Base-by-base conservation (phyloP, 2,329 filamentous ascomycete genomes). In the Curvularia sp. region DNA sequence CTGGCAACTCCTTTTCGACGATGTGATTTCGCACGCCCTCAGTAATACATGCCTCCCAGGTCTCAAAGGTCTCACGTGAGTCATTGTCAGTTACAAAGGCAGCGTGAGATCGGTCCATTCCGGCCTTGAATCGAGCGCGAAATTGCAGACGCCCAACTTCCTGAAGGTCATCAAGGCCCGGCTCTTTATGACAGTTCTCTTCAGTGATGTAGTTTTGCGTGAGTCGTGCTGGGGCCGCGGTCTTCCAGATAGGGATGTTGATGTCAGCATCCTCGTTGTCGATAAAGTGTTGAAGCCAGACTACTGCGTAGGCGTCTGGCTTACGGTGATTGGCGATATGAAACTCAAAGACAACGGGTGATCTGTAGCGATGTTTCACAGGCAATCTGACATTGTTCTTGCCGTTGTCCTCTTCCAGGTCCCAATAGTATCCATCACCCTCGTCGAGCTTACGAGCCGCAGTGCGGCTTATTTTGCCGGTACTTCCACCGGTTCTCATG, bases 181-280 rank as follows among this genome's bases (percentile, higher is more conserved):
- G 89, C 12, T 92, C 78, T 24, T 84, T 79, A 9, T 82, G 78
- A 74, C 85, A 88, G 71, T 95, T 96, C 18, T 88, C 83, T 60
- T 93, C 87, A 0, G 92, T 96, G 69, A 97, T 90, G 76, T 94
- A 97, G 74, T 97, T 98, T 73, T 98, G 94, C 0, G 90, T 91
- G 10, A 98, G 82, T 4, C 94, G 87, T 60, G 86, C 81, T 0
- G 88, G 83, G 57, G 91, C 90, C 67, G 90, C 84, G 24, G 93
- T 96, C 50, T 85, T 88, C 90, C 93, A 98, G 57, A 99, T 89
- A 0, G 94, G 95, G n/a, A 98, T 83, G 64, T 95, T 90, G 68
- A 97, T 89, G 13, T 89, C 85, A 1, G 83, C 84, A 51, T 90
- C 87, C 62, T 95, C 89, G 57, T 91, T 90, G 71, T 98, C 95